Conservation (phyloP, 495 filamentous ascomycete species). For the Penicillium atrosanguineum region DNA sequence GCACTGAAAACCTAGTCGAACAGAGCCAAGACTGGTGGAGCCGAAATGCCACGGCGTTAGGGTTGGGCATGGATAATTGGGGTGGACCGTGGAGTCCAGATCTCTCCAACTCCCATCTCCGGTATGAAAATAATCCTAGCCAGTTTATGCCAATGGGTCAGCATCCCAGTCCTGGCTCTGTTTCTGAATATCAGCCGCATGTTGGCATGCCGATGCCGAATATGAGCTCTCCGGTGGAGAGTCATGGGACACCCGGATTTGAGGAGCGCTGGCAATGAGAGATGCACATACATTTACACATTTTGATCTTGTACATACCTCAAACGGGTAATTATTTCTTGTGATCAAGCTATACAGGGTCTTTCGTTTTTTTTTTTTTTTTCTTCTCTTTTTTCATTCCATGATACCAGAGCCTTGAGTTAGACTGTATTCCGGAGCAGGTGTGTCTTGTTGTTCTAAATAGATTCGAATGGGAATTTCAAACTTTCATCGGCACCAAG, state of each 20-base stretch:
- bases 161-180: constrained; percentile 5
- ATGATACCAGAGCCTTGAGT: constrained; percentile 10
- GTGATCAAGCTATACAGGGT: not conserved
- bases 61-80: constrained; percentile 52
- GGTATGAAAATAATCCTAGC: constrained; percentile 5
- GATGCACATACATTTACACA: not conserved
- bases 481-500: not conserved
- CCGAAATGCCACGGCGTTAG: constrained; percentile 44
- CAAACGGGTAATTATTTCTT: not conserved
- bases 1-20: constrained; percentile 48
- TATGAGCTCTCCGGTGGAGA: not conserved
- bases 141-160: constrained; percentile 14
- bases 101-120: constrained; percentile 1
- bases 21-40: constrained; percentile 62
- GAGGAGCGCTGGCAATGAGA: constrained; percentile 17
- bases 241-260: constrained; percentile 4
- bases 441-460: not conserved
- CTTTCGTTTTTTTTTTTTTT: not conserved
- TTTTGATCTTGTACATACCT: not conserved
- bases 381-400: not conserved
- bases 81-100: constrained; percentile 17
- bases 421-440: not conserved
- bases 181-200: constrained; percentile 8
- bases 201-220: constrained; percentile 1
- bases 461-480: not conserved